These are phyloP conservation scores for Nicotiana otophora DNA, from an alignment of 257 asterid species.

Conservation along the genomic window DNA sequence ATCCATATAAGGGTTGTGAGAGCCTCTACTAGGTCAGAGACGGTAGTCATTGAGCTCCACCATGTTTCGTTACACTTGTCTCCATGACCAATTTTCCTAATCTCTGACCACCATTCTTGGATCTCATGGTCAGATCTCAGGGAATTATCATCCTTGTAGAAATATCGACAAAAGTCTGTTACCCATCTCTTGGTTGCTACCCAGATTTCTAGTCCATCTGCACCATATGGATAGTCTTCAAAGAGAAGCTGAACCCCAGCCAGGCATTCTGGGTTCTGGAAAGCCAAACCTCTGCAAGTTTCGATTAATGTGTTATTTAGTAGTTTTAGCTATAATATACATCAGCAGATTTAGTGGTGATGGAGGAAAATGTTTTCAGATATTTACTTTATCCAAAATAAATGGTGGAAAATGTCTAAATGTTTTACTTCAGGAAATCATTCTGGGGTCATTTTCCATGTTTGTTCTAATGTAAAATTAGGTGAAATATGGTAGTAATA, in stretches of 20 bases:
- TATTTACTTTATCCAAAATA: background rate
- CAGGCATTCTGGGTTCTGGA: conserved; percentile 22
- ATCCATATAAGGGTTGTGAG: conserved; percentile 46
- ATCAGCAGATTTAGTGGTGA: background rate
- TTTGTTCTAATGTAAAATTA: background rate
- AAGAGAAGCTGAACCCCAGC: conserved; percentile 39
- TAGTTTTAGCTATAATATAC: background rate
- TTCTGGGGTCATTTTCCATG: background rate
- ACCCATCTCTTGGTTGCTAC: conserved; percentile 43
- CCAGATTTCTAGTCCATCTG: conserved; percentile 53
- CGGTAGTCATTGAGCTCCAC: conserved; percentile 42
- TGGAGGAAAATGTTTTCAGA: background rate
- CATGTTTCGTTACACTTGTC: conserved; percentile 35
- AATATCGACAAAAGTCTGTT: conserved; percentile 27
- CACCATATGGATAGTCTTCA: conserved; percentile 47
- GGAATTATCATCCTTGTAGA: conserved; percentile 30
- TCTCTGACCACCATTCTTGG: conserved; percentile 50
- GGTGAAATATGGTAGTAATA: background rate
- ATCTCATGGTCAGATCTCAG: conserved; percentile 36
- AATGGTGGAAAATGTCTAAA: background rate
- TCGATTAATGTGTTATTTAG: background rate
- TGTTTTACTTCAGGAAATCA: background rate
- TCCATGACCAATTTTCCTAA: conserved; percentile 38
- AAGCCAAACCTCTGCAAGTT: conserved; percentile 40
- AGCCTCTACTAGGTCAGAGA: conserved; percentile 28